A percentile compares a stretch with the other conserved stretches of the same genome.
phyloP scores from a whole-genome alignment of 1,284 basidiomycete genomes.

The Bjerkandera adusta region DNA sequence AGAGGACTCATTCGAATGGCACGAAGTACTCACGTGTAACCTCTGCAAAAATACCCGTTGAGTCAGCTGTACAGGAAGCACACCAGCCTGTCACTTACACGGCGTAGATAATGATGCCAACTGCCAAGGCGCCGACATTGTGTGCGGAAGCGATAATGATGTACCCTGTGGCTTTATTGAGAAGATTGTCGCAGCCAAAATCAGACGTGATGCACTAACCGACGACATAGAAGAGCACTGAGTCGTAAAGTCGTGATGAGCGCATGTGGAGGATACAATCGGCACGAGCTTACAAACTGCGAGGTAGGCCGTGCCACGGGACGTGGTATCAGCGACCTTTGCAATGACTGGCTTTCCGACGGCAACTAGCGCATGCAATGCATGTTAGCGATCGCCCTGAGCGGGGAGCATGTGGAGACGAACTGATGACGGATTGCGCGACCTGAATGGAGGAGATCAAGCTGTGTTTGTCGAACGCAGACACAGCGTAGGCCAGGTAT shows the following conservation, averaged over 20 bases:
- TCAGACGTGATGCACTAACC: constrained; percentile 36
- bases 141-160: constrained; percentile 67
- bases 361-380: no score
- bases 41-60: constrained; percentile 32
- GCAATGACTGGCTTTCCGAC: constrained; percentile 80
- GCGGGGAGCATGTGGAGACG: constrained; percentile 8
- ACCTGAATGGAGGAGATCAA: constrained; percentile 66
- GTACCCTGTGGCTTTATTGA: constrained; percentile 41
- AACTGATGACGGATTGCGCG: constrained; percentile 58
- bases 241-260: constrained; percentile 33
- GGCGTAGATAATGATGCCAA: constrained; percentile 47
- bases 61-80: no score
- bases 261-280: constrained; percentile 29
- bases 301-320: constrained; percentile 58
- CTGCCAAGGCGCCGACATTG: constrained; percentile 41
- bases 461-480: constrained; percentile 57
- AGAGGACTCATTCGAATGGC: no score
- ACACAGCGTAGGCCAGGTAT: constrained; percentile 66
- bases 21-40: constrained; percentile 45
- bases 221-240: constrained; percentile 57
- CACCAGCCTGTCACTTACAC: constrained; percentile 37
- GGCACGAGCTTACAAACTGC: constrained; percentile 52
- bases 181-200: not conserved
- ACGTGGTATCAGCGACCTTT: constrained; percentile 72
- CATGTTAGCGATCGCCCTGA: not conserved